Evolutionary conservation across 2,329 filamentous ascomycete genomes (phyloP).

Genomic region (Plectosphaerella plurivora): DNA sequence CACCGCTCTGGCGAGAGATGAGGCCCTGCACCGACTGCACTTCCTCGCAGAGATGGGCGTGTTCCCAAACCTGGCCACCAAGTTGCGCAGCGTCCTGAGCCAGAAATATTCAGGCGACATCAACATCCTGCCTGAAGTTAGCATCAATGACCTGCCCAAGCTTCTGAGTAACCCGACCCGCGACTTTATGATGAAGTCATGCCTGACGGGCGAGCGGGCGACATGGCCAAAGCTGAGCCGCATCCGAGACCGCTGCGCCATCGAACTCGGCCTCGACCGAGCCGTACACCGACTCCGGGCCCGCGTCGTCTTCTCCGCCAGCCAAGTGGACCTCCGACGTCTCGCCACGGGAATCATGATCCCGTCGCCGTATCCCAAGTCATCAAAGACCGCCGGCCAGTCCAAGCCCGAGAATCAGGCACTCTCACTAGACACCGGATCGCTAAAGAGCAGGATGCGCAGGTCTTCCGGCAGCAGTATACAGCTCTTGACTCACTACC

Average conservation of each 20-base stretch:
- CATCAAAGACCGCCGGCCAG: conserved; percentile 14
- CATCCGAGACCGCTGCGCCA: conserved; percentile 81
- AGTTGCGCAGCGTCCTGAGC: conserved; percentile 74
- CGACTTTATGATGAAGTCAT: conserved; percentile 80
- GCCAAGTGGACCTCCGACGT: conserved; percentile 55
- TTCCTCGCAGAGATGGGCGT: conserved; percentile 76
- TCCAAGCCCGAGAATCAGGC: conserved; percentile 14
- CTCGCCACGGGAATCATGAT: conserved; percentile 27
- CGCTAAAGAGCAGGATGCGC: conserved; percentile 32
- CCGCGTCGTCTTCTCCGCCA: conserved; percentile 64
- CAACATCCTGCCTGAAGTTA: conserved; percentile 81
- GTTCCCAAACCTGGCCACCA: conserved; percentile 73
- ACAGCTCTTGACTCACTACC: conserved; percentile 29
- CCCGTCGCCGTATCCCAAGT: conserved; percentile 21
- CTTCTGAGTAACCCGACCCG: conserved; percentile 80
- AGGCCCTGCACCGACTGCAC: conserved; percentile 75
- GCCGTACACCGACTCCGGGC: conserved; percentile 67
- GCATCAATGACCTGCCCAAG: conserved; percentile 66
- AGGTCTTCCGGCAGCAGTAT: conserved; percentile 48
- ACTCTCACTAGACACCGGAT: conserved; percentile 16
- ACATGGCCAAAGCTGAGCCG: conserved; percentile 89
- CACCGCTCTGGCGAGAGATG: conserved; percentile 70
- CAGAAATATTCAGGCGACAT: conserved; percentile 95
- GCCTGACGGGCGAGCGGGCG: conserved; percentile 73
- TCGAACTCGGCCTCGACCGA: conserved; percentile 78